These are phyloP conservation scores for Gonium pectorale DNA, from an alignment of 139 green algal species.

Conservation along the genomic window DNA sequence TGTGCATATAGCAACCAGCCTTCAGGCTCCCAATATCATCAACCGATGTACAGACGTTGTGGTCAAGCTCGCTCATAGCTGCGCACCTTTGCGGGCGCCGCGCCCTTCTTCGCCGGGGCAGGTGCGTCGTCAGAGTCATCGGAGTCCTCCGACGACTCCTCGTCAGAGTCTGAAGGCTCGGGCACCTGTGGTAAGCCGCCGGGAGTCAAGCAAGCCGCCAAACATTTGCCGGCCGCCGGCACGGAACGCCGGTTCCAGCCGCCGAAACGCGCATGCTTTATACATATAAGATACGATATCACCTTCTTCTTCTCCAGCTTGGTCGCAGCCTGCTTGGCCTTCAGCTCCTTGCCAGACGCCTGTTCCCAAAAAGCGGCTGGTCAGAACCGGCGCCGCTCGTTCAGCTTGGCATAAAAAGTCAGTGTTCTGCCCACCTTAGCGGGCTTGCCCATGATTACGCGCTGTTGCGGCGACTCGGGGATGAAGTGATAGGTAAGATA, in stretches of 20 bases:
- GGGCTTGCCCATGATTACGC: constrained; percentile 21
- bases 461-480: background rate
- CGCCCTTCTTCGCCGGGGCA: constrained; percentile 33
- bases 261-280: too few species aligned
- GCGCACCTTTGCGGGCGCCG: constrained; percentile 46
- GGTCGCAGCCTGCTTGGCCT: constrained; percentile 32
- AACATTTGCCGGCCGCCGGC: too few species aligned
- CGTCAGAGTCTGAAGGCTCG: constrained; percentile 5
- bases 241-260: too few species aligned
- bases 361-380: too few species aligned
- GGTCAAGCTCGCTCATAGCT: too few species aligned
- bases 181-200: background rate
- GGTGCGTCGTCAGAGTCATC: constrained; percentile 41
- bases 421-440: constrained; percentile 26
- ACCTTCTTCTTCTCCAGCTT: constrained; percentile 49
- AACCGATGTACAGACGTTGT: too few species aligned
- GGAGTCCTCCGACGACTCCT: constrained; percentile 16
- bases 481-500: too few species aligned
- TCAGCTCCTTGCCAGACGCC: constrained; percentile 33
- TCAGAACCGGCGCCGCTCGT: too few species aligned
- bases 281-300: too few species aligned
- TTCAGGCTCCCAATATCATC: too few species aligned
- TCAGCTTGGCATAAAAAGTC: too few species aligned
- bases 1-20: too few species aligned
- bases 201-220: background rate